Base-by-base conservation (phyloP, 345 rosid genomes). In the Cardiospermum halicacabum region DNA sequence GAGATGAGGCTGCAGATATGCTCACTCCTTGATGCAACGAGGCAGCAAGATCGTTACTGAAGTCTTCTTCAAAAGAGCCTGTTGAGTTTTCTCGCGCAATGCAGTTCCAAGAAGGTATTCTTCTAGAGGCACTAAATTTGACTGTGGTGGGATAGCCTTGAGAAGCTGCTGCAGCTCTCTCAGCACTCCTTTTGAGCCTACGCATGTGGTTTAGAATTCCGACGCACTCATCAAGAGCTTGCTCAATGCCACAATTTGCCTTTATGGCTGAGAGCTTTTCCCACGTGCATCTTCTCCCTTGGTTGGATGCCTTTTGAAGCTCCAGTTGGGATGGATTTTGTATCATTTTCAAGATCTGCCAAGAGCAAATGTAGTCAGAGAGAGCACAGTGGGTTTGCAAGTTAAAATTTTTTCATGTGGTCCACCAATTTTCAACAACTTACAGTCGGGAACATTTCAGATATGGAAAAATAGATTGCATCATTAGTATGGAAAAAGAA, bases 201-300 rank as follows among this genome's bases (percentile, higher is more conserved):
- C 89, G 97, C 96, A 91, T 89, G 82, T 94, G 99, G 82, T 91
- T 94, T 36, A 94, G 95, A 32, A 85, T 81, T 1, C 90, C 82
- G n/a, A 94, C 99, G 58, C 92, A 91, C 75, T 94, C 99, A 40
- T 94, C 99, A 39, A 94, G 96, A n/a, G 91, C 92, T 60, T 91
- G 96, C 78, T 94, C 97, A 36, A 91, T 94, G 11, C 92, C 96
- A 5, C 96, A 94, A 79, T 94, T 89, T 43, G 96, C 96, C 83
- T 94, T 94, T 5, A 91, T 89, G 31, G 96, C 97, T 3, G 99
- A 89, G 50, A 94, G 96, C 89, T 94, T 94, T 77, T 94, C 99
- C 99, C 99, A 91, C 34, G 99, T 94, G 73, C 99, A 84, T 75
- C 99, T 84, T 62, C 99, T 87, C 60, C 97, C 99, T 74, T 94